Base-by-base conservation (phyloP, 192 early-diverging fungal genomes). In the Umbelopsis vinacea region DNA sequence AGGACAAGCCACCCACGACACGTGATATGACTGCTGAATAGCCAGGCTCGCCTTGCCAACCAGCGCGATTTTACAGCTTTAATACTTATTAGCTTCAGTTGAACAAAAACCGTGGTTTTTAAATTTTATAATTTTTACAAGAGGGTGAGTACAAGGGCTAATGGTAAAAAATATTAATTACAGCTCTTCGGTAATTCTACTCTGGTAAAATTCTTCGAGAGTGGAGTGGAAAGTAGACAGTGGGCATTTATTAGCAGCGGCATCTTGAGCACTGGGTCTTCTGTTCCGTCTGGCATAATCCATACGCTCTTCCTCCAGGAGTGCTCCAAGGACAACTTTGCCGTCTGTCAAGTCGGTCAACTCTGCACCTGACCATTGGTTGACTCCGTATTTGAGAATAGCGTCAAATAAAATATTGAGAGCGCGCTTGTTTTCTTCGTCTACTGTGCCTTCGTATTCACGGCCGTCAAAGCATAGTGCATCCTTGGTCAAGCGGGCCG, bases 221-320 rank as follows among this genome's bases (percentile, higher is more conserved):
- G 29, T 63, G 15, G 57, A 26, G 15, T 63, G 57, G 57, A 63
- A 63, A 37, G 57, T 63, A 19, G 57, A 63, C 19, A 63, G 57
- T 15, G 14, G 33, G 35, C 57, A 63, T 37, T 63, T 17, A 19
- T 63, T 37, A n/a, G 57, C 57, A n/a, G 33, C 57, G 19, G 57
- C 57, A 14, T 63, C 57, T 9, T 63, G 29, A 14, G 57, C 57
- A 17, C 29, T 37, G 12, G 57, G 6, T 7, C 17, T 37, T 19
- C 33, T 17, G 57, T 63, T 63, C 26, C 57, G 23, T 6, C 37
- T 22, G 17, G 57, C 57, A 63, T 37, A 63, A 6, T 63, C 26
- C 5, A 17, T 14, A 17, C 33, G 57, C 57, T 63, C 57, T 35
- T 63, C 57, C 4, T 63, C 15, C 33, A 63, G n/a, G 4, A 63